Base-by-base conservation (phyloP, 192 early-diverging fungal species). In the Entomortierella beljakovae region DNA sequence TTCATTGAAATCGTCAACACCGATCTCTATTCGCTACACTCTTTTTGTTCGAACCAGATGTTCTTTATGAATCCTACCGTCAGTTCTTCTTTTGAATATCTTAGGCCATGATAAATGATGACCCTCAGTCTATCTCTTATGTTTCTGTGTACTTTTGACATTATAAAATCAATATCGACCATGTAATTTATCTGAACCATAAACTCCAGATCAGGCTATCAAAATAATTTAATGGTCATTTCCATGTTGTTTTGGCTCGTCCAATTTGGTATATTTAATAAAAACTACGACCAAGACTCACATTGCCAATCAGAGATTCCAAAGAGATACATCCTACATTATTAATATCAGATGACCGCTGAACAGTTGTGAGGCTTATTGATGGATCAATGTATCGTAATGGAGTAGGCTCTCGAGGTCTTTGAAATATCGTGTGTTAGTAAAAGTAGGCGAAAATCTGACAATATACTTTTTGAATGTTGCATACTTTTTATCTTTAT, bases 151-250 rank as follows among this genome's bases (percentile, higher is more conserved):
- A 77, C 49, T 13, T 49, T 49, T 10, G 49, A 48, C 74, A 77
- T 77, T 8, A 69, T 43, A 29, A 69, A 77, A 6, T 63, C 66
- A 1, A 69, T 28, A 3, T 77, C 74, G 26, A 77, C 53, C 74
- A 77, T 77, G 35, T 57, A 77, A 38, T 77, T 77, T 31, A 77
- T 77, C 37, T 77, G 74, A 4, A 69, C 74, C 74, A 77, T 68
- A 28, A 77, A 23, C 43, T 77, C 74, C 28, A 77, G 40, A 25
- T 77, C 54, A 0, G 55, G 50, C 70, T 73, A 60, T n/a, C 29
- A 29, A 35, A 29, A 23, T 10, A 33, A 15, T 68, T n/a, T n/a
- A n/a, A n/a, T n/a, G n/a, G n/a, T n/a, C n/a, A n/a, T n/a, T n/a
- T n/a, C n/a, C n/a, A n/a, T n/a, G n/a, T n/a, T n/a, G n/a, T n/a